phyloP scores from a whole-genome alignment of 2,329 filamentous ascomycete genomes.

The Xylariaceae sp. region DNA sequence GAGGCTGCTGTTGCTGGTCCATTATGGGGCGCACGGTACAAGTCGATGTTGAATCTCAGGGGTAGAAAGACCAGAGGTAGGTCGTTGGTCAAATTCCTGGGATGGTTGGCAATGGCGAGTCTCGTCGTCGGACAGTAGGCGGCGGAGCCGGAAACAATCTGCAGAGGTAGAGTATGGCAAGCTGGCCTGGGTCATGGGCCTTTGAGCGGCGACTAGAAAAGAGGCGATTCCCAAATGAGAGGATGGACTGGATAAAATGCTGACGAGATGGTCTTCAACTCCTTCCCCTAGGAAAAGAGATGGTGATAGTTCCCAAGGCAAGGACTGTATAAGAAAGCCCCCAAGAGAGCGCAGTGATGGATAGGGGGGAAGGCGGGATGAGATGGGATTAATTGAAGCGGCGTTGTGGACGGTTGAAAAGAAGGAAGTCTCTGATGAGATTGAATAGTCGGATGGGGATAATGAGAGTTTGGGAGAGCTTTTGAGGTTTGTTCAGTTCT shows the following conservation, averaged over 20 bases:
- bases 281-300: conserved; percentile 32
- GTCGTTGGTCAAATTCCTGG: conserved; percentile 18
- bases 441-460: conserved; percentile 10
- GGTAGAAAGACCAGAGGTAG: conserved; percentile 19
- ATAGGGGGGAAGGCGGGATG: conserved; percentile 7
- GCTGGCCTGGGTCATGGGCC: too few species aligned
- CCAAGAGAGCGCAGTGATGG: conserved; percentile 24
- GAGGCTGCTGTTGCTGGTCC: conserved; percentile 55
- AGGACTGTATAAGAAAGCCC: conserved; percentile 29
- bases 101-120: conserved; percentile 5
- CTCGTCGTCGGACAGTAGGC: conserved; percentile 9
- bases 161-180: too few species aligned
- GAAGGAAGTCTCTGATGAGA: conserved; percentile 5
- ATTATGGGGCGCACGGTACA: too few species aligned
- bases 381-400: conserved; percentile 15
- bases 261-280: background rate
- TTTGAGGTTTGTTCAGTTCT: conserved; percentile 22
- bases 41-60: too few species aligned
- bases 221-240: conserved; percentile 36
- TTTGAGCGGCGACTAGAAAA: too few species aligned
- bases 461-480: conserved; percentile 22
- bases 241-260: conserved; percentile 37
- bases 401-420: conserved; percentile 20
- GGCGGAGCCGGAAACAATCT: conserved; percentile 4
- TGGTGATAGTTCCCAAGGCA: conserved; percentile 28